Percentiles rank a stretch among this genome's conserved stretches.
These are phyloP conservation scores for Fraxinus cuspidata DNA, from an alignment of 257 asterid species.

Conservation along the genomic window DNA sequence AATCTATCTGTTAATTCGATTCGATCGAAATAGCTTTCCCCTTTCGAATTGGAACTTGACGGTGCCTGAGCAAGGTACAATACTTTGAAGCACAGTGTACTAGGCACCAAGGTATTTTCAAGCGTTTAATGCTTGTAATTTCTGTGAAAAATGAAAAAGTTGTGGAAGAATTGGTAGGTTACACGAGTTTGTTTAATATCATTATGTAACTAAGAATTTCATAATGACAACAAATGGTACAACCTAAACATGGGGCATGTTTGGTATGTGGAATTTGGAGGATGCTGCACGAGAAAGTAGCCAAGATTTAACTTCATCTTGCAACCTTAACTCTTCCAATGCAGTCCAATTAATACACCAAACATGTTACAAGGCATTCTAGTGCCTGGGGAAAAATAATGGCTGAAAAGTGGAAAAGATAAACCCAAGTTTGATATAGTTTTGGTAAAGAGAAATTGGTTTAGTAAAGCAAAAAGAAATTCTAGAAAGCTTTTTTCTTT, in stretches of 20 bases:
- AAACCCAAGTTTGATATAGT: background rate
- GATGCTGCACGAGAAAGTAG: background rate
- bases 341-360: background rate
- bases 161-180: background rate
- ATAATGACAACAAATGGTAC: background rate
- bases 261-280: background rate
- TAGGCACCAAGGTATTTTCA: background rate
- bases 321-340: background rate
- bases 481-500: background rate
- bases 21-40: conserved; percentile 1
- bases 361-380: background rate
- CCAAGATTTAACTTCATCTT: background rate
- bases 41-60: background rate
- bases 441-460: background rate
- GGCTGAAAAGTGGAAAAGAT: background rate
- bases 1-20: background rate
- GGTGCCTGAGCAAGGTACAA: background rate
- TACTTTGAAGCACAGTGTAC: background rate
- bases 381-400: background rate
- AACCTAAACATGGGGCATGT: background rate
- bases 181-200: background rate
- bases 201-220: background rate
- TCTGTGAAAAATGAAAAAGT: background rate
- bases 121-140: background rate
- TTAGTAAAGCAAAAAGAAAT: background rate